Percentiles rank a stretch among this genome's conserved stretches.
phyloP scores from a whole-genome alignment of 2,329 filamentous ascomycete species.

The Gnomoniopsis smithogilvyi region DNA sequence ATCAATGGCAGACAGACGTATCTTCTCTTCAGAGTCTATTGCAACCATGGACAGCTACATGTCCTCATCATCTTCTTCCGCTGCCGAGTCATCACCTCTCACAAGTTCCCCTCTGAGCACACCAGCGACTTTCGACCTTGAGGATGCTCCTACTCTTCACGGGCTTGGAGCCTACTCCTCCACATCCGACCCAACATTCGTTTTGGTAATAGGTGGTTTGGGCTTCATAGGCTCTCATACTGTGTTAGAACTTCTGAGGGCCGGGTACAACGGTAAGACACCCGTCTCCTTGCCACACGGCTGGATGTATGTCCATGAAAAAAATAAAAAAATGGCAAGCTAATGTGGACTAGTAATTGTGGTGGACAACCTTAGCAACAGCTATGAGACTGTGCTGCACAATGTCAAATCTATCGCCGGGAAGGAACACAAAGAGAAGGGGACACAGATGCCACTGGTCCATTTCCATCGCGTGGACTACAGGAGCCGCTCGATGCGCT shows the following conservation, averaged over 20 bases:
- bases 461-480: constrained; percentile 38
- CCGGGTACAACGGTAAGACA: constrained; percentile 42
- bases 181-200: constrained; percentile 24
- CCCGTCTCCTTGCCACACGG: background rate
- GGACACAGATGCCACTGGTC: constrained; percentile 24
- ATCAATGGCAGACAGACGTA: background rate
- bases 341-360: constrained; percentile 34
- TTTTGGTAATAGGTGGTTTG: constrained; percentile 50
- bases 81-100: constrained; percentile 17
- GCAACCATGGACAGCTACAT: constrained; percentile 18
- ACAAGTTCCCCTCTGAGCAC: constrained; percentile 18
- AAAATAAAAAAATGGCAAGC: background rate
- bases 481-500: constrained; percentile 33
- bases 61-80: constrained; percentile 6
- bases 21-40: background rate
- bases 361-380: constrained; percentile 44
- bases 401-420: constrained; percentile 26
- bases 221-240: constrained; percentile 57
- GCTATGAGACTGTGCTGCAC: constrained; percentile 30
- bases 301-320: background rate
- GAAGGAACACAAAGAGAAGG: constrained; percentile 25
- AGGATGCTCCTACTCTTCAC: constrained; percentile 17
- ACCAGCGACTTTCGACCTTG: constrained; percentile 15
- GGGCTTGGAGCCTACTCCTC: constrained; percentile 13
- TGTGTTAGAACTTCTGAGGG: constrained; percentile 49